Evolutionary conservation across 495 filamentous ascomycete species (phyloP).

Genomic region (Hypoxylon crocopeplum): DNA sequence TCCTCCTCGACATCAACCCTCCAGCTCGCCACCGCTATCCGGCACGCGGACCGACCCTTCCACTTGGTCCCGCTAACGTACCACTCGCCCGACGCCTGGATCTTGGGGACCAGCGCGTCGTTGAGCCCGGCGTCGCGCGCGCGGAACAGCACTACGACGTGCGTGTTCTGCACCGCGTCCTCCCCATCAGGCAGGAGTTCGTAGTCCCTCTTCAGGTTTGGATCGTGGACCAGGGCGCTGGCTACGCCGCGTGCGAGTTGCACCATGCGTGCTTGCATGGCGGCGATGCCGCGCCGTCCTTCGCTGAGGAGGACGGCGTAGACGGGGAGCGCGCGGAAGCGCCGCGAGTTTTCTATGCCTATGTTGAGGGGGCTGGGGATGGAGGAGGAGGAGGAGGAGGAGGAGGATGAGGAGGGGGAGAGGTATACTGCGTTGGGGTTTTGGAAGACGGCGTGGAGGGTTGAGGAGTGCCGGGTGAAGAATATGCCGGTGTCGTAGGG

Average conservation of each 20-base stretch:
- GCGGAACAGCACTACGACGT: slow-evolving; percentile 81
- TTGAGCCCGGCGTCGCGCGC: slow-evolving; percentile 76
- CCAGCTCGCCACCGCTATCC: slow-evolving; percentile 89
- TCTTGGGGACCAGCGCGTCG: slow-evolving; percentile 64
- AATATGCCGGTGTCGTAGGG: slow-evolving; percentile 96
- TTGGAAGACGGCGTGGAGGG: slow-evolving; percentile 70
- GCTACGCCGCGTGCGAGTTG: slow-evolving; percentile 72
- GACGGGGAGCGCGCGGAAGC: slow-evolving; percentile 87
- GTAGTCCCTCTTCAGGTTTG: slow-evolving; percentile 59
- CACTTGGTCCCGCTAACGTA: slow-evolving; percentile 86
- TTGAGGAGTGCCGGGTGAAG: slow-evolving; percentile 67
- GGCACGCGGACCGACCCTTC: slow-evolving; percentile 71
- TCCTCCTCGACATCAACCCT: slow-evolving; percentile 64
- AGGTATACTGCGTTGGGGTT: slow-evolving; percentile 91
- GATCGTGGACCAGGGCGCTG: slow-evolving; percentile 55
- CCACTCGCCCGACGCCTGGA: slow-evolving; percentile 77
- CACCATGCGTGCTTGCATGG: slow-evolving; percentile 77
- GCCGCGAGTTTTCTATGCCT: slow-evolving; percentile 88
- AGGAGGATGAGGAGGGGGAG: slow-evolving; percentile 49
- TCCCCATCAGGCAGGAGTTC: slow-evolving; percentile 65
- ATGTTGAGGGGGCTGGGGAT: slow-evolving; percentile 88
- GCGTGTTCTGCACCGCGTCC: slow-evolving; percentile 54
- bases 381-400: no score
- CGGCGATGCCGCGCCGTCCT: slow-evolving; percentile 70
- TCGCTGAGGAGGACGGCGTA: slow-evolving; percentile 82